Evolutionary conservation across 805 yeast species (phyloP).

Genomic region (Starmerella tilneyi): DNA sequence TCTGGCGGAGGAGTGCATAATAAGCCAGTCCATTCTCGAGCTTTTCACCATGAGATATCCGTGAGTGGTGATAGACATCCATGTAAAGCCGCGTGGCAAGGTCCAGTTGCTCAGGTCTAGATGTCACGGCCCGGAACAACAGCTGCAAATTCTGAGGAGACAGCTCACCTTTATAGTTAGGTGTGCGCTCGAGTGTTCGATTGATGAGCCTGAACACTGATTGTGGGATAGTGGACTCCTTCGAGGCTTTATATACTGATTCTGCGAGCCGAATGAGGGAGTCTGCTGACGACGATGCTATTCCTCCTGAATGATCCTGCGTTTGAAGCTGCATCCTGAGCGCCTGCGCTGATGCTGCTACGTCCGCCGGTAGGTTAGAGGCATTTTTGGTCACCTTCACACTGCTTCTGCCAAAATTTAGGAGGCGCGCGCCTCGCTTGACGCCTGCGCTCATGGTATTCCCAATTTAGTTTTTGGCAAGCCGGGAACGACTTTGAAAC

Average conservation of each 20-base stretch:
- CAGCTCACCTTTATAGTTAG: slow-evolving; percentile 10
- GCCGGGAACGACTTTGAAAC: background rate
- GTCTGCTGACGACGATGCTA: background rate
- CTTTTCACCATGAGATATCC: slow-evolving; percentile 6
- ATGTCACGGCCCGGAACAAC: slow-evolving; percentile 19
- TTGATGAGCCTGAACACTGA: slow-evolving; percentile 20
- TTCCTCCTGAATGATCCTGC: background rate
- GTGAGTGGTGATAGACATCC: slow-evolving; percentile 20
- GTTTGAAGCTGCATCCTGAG: slow-evolving; percentile 11
- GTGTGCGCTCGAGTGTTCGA: slow-evolving; percentile 11
- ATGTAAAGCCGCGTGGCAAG: slow-evolving; percentile 24
- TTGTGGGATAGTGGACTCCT: slow-evolving; percentile 11
- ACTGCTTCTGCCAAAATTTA: slow-evolving; percentile 7
- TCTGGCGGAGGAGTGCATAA: slow-evolving; percentile 20
- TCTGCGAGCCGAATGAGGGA: slow-evolving; percentile 13
- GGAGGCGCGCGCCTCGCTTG: slow-evolving; percentile 2
- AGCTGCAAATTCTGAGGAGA: slow-evolving; percentile 12
- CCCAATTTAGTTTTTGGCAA: too few relatives aligned
- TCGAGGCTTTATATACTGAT: slow-evolving; percentile 6
- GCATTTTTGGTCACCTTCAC: background rate
- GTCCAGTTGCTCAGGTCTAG: slow-evolving; percentile 9
- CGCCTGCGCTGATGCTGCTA: slow-evolving; percentile 16
- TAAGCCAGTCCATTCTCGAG: slow-evolving; percentile 24
- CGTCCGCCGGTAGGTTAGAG: slow-evolving; percentile 9
- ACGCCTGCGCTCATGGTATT: background rate